Conservation (phyloP, 352 stramenopile species). For the Phytophthora multivora region DNA sequence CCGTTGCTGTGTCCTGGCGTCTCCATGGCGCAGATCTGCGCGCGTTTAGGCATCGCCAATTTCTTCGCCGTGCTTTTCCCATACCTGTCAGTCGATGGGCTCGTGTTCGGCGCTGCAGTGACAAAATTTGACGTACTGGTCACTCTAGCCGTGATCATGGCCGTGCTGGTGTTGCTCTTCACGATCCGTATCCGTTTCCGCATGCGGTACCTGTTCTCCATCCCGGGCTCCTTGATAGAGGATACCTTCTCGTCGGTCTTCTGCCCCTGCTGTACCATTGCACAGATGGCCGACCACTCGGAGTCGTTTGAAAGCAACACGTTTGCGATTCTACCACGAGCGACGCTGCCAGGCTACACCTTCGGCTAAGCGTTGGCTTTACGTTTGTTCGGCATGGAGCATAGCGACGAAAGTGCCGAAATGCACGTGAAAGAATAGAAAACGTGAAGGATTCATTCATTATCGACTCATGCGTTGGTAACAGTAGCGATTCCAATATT, state of each 20-base stretch:
- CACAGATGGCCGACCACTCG: constrained; percentile 57
- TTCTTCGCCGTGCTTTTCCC: constrained; percentile 41
- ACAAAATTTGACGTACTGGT: constrained; percentile 32
- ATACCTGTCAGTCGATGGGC: constrained; percentile 39
- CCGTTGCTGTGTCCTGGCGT: constrained; percentile 44
- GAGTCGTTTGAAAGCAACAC: constrained; percentile 45
- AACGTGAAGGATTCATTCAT: constrained; percentile 10
- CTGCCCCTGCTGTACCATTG: constrained; percentile 50
- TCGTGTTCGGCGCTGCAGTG: constrained; percentile 36
- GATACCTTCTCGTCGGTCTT: constrained; percentile 39
- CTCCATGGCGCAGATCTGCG: constrained; percentile 52
- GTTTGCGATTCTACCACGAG: constrained; percentile 33
- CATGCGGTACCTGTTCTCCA: constrained; percentile 61
- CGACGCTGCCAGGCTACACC: constrained; percentile 51
- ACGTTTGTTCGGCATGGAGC: constrained; percentile 7
- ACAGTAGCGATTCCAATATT: constrained; percentile 2
- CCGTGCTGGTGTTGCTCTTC: constrained; percentile 33
- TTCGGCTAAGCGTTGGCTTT: constrained; percentile 30
- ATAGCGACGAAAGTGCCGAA: not conserved
- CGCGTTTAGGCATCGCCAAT: constrained; percentile 44
- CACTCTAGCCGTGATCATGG: constrained; percentile 42
- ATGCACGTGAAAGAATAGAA: constrained; percentile 18
- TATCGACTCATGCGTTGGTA: constrained; percentile 1
- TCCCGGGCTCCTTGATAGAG: constrained; percentile 46
- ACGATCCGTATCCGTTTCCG: constrained; percentile 54